A percentile compares a stretch with the other conserved stretches of the same genome.
Conservation (phyloP, 805 yeast species). For the Candida berthetii region DNA sequence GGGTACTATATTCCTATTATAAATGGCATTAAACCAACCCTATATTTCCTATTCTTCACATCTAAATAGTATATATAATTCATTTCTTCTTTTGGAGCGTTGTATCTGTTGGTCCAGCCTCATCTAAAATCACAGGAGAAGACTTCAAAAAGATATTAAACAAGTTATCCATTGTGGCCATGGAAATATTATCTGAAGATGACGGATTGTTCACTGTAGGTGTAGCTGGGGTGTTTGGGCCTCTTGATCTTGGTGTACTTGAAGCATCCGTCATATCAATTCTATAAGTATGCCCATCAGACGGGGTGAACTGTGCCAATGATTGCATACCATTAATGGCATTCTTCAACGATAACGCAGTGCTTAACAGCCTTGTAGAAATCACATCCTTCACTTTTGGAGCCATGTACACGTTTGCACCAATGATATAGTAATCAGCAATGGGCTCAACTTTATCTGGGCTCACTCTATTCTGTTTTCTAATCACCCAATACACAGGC, state of each 20-base stretch:
- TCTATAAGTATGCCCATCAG: constrained; percentile 50
- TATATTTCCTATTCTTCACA: no score
- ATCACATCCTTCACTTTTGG: constrained; percentile 71
- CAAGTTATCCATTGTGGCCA: constrained; percentile 18
- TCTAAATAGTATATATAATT: no score
- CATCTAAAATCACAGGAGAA: constrained; percentile 14
- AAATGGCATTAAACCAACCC: no score
- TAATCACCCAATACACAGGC: constrained; percentile 89
- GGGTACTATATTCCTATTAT: no score
- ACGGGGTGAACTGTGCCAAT: constrained; percentile 50
- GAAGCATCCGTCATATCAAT: constrained; percentile 5
- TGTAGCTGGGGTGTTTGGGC: constrained; percentile 19
- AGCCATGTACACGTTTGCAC: constrained; percentile 89
- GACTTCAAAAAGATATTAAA: constrained; percentile 17
- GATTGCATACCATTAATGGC: constrained; percentile 40
- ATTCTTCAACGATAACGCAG: constrained; percentile 30
- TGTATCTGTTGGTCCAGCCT: neutral
- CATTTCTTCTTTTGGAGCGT: neutral
- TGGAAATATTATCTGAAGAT: constrained; percentile 7
- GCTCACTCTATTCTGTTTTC: constrained; percentile 67
- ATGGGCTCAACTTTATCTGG: constrained; percentile 46
- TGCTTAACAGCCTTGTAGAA: constrained; percentile 49
- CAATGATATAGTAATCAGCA: constrained; percentile 82
- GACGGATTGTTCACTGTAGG: constrained; percentile 6
- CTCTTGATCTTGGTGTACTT: constrained; percentile 11